These are phyloP conservation scores for Ramularia endophylla DNA, from an alignment of 2,329 filamentous ascomycete genomes.

Conservation along the genomic window DNA sequence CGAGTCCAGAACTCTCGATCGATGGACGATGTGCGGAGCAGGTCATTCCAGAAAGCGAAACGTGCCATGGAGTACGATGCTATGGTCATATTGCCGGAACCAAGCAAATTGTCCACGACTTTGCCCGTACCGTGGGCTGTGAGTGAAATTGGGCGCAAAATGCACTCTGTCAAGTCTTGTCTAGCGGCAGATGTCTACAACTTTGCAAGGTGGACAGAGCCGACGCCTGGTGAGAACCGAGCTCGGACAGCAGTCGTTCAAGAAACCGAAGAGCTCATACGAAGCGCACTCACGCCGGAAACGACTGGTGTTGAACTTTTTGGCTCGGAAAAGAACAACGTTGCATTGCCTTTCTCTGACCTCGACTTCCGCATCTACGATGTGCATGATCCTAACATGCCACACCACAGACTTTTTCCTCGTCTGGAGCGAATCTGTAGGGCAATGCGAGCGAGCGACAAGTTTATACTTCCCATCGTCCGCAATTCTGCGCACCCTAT, in stretches of 20 bases:
- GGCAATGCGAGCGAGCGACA: neutral
- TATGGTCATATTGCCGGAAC: too few species aligned
- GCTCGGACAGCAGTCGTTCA: constrained; percentile 32
- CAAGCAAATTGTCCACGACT: too few species aligned
- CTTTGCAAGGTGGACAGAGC: constrained; percentile 41
- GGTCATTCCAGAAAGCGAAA: constrained; percentile 25
- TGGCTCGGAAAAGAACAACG: constrained; percentile 49
- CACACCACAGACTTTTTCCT: constrained; percentile 10
- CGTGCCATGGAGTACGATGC: too few species aligned
- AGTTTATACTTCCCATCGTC: constrained; percentile 1
- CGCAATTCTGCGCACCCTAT: constrained; percentile 36
- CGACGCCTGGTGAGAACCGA: constrained; percentile 38
- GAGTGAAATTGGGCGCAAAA: too few species aligned
- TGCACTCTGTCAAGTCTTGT: too few species aligned
- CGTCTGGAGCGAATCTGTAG: neutral
- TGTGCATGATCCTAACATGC: constrained; percentile 23
- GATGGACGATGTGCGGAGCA: constrained; percentile 8
- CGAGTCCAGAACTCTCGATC: neutral
- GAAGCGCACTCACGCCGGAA: constrained; percentile 19
- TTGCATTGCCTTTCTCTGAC: constrained; percentile 49
- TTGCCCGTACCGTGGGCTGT: too few species aligned
- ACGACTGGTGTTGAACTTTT: constrained; percentile 35
- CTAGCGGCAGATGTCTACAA: constrained; percentile 40
- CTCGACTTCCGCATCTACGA: constrained; percentile 45
- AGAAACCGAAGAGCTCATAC: constrained; percentile 28